Evolutionary conservation across 1,284 basidiomycete species (phyloP).

Genomic region (Cutaneotrichosporon sp.): DNA sequence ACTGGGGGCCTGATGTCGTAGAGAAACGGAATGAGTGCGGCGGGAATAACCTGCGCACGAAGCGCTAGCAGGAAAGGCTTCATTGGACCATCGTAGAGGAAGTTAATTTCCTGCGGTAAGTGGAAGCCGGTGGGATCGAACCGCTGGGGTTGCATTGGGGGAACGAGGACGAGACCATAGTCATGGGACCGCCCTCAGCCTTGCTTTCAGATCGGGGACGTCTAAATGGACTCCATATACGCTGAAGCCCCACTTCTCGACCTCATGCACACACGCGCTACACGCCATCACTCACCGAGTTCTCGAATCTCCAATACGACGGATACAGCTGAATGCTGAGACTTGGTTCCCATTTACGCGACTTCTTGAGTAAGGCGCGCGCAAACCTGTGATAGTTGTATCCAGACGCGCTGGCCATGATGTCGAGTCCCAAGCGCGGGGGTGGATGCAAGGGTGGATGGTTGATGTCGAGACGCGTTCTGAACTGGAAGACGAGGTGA

Average conservation of each 20-base stretch:
- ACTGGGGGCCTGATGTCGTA: constrained; percentile 45
- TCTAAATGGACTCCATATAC: too few species aligned
- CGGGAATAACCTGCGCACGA: constrained; percentile 47
- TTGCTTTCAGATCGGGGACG: too few species aligned
- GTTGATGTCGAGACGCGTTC: not conserved
- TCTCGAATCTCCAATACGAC: constrained; percentile 45
- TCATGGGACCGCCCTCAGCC: too few species aligned
- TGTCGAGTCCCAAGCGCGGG: not conserved
- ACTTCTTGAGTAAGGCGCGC: constrained; percentile 46
- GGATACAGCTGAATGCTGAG: constrained; percentile 47
- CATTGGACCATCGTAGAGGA: constrained; percentile 49
- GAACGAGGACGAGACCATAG: too few species aligned
- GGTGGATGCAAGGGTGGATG: not conserved
- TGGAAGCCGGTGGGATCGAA: too few species aligned
- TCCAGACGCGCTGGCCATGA: constrained; percentile 48
- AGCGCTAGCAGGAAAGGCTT: constrained; percentile 48
- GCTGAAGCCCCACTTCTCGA: too few species aligned
- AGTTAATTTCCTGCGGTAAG: constrained; percentile 32
- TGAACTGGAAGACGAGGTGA: too few species aligned
- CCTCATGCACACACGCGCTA: too few species aligned
- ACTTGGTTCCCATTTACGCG: constrained; percentile 46
- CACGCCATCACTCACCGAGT: constrained; percentile 34
- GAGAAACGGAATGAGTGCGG: constrained; percentile 44
- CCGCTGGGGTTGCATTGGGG: too few species aligned
- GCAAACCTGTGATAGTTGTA: constrained; percentile 50